Evolutionary conservation across 345 rosid species (phyloP).

Genomic region (Linum usitatissimum): DNA sequence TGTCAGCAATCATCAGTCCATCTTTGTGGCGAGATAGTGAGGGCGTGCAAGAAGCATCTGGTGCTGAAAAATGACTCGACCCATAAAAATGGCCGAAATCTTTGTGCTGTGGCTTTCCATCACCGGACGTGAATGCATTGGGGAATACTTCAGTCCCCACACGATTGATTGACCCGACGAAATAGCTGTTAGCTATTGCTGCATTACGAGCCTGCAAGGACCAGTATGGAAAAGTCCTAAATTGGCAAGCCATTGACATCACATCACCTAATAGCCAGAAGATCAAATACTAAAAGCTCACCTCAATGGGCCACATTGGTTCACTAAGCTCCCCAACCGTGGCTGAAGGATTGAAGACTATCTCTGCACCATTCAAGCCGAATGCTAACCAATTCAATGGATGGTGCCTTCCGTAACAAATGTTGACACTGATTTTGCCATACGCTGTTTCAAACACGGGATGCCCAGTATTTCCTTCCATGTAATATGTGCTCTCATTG

Average conservation of each 20-base stretch:
- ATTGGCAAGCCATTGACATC: neutral
- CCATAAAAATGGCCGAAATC: slow-evolving; percentile 95
- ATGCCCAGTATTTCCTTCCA: slow-evolving; percentile 97
- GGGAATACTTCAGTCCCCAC: slow-evolving; percentile 95
- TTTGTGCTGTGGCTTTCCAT: slow-evolving; percentile 68
- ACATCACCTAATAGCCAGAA: neutral
- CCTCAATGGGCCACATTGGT: slow-evolving; percentile 99
- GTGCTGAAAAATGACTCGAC: slow-evolving; percentile 84
- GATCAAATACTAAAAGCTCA: slow-evolving; percentile 12
- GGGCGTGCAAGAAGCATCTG: slow-evolving; percentile 89
- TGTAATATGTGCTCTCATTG: slow-evolving; percentile 94
- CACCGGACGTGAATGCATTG: slow-evolving; percentile 85
- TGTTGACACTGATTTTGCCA: slow-evolving; percentile 80
- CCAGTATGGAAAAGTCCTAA: neutral
- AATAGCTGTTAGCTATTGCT: slow-evolving; percentile 89
- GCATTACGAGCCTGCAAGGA: slow-evolving; percentile 77
- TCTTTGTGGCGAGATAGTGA: slow-evolving; percentile 69
- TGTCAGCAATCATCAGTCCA: slow-evolving; percentile 69
- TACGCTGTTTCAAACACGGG: slow-evolving; percentile 88
- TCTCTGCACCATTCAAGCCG: slow-evolving; percentile 95
- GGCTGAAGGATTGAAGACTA: slow-evolving; percentile 97
- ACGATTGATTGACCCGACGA: slow-evolving; percentile 90
- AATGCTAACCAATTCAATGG: slow-evolving; percentile 93
- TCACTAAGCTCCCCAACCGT: slow-evolving; percentile 95
- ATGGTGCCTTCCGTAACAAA: slow-evolving; percentile 96